A percentile compares a stretch with the other conserved stretches of the same genome.
phyloP scores from a whole-genome alignment of 371 early-diverging fungal species.

The Dentiscutata heterogama region DNA sequence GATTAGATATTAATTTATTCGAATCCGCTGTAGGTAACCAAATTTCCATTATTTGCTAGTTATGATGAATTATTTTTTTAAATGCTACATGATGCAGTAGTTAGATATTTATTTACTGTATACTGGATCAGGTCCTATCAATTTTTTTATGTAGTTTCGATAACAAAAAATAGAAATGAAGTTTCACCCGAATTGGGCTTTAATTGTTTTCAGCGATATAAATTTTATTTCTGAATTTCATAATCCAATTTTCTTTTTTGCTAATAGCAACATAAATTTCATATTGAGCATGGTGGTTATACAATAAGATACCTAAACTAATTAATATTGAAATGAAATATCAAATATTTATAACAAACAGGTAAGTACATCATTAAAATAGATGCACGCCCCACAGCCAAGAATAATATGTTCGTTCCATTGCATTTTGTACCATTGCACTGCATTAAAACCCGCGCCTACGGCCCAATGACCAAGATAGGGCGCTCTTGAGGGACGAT shows the following conservation, averaged over 20 bases:
- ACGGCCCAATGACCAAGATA: slow-evolving; percentile 41
- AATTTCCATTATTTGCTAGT: slow-evolving; percentile 8
- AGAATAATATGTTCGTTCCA: slow-evolving; percentile 35
- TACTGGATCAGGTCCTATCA: no score
- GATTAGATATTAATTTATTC: slow-evolving; percentile 12
- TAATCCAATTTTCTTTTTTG: no score
- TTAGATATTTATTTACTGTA: no score
- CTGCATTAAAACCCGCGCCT: slow-evolving; percentile 24
- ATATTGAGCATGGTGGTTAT: not conserved
- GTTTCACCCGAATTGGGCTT: no score
- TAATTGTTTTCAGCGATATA: no score
- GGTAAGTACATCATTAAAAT: slow-evolving; percentile 36
- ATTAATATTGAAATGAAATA: slow-evolving; percentile 19
- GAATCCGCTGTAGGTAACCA: slow-evolving; percentile 15
- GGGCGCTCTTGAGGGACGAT: slow-evolving; percentile 20
- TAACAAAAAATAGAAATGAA: no score
- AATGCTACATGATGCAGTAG: not conserved
- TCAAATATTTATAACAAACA: slow-evolving; percentile 16
- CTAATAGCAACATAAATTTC: no score
- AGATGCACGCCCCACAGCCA: slow-evolving; percentile 21
- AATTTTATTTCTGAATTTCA: no score
- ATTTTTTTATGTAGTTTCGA: no score
- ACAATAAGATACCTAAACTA: slow-evolving; percentile 6
- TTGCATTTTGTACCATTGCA: slow-evolving; percentile 30
- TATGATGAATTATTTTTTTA: not conserved